Base-by-base conservation (phyloP, 2,329 filamentous ascomycete genomes). In the Lasiodiplodia sp. region DNA sequence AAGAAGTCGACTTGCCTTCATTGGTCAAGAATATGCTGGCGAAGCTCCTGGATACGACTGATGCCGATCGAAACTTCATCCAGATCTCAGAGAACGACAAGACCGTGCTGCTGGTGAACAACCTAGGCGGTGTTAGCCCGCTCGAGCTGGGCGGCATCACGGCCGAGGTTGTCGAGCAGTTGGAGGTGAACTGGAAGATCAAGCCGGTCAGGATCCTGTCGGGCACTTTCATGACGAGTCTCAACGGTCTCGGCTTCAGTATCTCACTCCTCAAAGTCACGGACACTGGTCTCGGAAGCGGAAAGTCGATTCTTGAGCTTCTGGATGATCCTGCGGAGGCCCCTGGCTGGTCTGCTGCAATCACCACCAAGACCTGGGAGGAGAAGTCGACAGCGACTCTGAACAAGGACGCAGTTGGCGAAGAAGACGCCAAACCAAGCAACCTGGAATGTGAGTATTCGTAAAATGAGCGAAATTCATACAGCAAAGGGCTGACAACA, bases 91-190 rank as follows among this genome's bases (percentile, higher is more conserved):
- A 84, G n/a, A 79, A 80, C 7, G 89, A 91, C 68, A 82, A 90
- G 66, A 86, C 90, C 0, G 89, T 93, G 8, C 79, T 94, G 57
- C 78, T 94, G 70, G 83, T 94, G 71, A 94, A 94, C 79, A 94
- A 94, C 77, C 85, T 94, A 1, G 92, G 90, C 55, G 90, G 91
- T 18, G 88, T 94, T 40, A 92, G 89, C 74, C 86, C 87, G 31
- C 83, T 94, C 38, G 92, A 94, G 77, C 79, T 94, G 73, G 89
- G 90, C 60, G 91, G 89, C 23, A 91, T 94, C 74, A 89, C 90
- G 2, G 84, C 87, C n/a, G 90, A 92, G 76, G 86, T 91, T 7
- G 83, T 88, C 6, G 81, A 83, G 52, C 90, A 91, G 74, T 80
- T 92, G 53, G 83, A 85, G 69, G 81, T 80, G 38, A 81, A 83